A percentile compares a stretch with the other conserved stretches of the same genome.
phyloP scores from a whole-genome alignment of 768 basidiomycete species.

The Termitomyces sp. region DNA sequence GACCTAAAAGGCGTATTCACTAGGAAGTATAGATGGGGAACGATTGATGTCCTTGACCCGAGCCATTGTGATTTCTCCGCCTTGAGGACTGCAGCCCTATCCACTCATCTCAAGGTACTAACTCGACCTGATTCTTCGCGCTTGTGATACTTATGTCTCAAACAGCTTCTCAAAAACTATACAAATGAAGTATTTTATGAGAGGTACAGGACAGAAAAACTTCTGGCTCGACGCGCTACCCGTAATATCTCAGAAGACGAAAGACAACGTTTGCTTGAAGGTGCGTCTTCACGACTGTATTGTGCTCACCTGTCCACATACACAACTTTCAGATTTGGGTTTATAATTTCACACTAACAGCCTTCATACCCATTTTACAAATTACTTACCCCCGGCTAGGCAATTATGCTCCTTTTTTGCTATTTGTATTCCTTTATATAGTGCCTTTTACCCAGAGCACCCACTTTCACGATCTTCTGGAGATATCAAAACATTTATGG shows the following conservation, averaged over 20 bases:
- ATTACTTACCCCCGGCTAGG: conserved; percentile 10
- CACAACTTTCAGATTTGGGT: conserved; percentile 33
- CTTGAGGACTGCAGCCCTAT: conserved; percentile 76
- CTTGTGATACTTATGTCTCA: not conserved
- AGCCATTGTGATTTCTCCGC: conserved; percentile 85
- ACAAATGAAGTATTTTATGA: conserved; percentile 92
- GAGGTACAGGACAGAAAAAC: conserved; percentile 86
- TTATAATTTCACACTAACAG: conserved; percentile 24
- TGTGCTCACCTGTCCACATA: not conserved
- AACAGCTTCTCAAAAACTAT: conserved; percentile 70
- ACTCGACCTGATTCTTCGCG: conserved; percentile 1
- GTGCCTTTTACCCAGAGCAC: not conserved
- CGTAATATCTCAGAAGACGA: conserved; percentile 72
- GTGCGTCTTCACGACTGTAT: conserved; percentile 28
- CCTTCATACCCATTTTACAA: conserved; percentile 7
- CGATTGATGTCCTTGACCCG: conserved; percentile 79
- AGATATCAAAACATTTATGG: conserved; percentile 9
- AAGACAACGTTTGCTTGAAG: conserved; percentile 66
- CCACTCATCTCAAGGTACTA: conserved; percentile 76
- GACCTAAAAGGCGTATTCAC: conserved; percentile 71
- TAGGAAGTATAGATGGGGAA: conserved; percentile 84
- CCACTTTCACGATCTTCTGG: conserved; percentile 8
- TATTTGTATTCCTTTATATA: conserved; percentile 5
- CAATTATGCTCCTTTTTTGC: conserved; percentile 5
- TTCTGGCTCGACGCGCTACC: conserved; percentile 81